Base-by-base conservation (phyloP, 805 yeast species). In the Kazachstania taianensis region DNA sequence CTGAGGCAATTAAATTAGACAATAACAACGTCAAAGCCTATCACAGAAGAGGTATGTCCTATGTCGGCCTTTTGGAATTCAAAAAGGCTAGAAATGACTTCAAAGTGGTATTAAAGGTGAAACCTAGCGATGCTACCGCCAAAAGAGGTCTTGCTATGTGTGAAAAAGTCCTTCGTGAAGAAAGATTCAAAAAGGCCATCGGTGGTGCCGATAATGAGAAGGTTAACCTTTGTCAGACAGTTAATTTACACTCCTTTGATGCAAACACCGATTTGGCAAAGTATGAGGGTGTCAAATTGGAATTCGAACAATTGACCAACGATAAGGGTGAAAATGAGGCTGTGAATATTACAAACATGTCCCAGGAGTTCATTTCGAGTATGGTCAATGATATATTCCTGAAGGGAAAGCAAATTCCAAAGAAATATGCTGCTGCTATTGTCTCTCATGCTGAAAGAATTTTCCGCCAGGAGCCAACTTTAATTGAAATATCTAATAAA, bases 161-260 rank as follows among this genome's bases (percentile, higher is more conserved):
- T 50, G 72, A 67, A 32, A 73, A 69, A 48, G 69, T 81, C 33
- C 65, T 84, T 39, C 76, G 85, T 44, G 73, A 73, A 40, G 72
- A 78, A 42, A 85, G 85, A 15, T 92, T 89, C 56, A 94, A 81
- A 53, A 70, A 70, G 40, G 97, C 97, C 3, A 87, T 92, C 45
- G 80, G 83, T 31, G 85, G 75, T 23, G 86, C 75, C 20, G 72
- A 67, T 41, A 36, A 39, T 13, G 35, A 25, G n/a, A 47, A 39
- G 17, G 36, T 47, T 9, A 55, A 52, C 25, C 28, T 49, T n/a
- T 57, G 61, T 33, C 52, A 50, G 31, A 48, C 45, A 7, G 33
- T 54, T 20, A 44, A 39, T 23, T 41, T 57, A 18, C 42, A 41
- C 5, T 52, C 55, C 6, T 57, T 52, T 33, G 58, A 57, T 42